phyloP scores from a whole-genome alignment of 331 rosid genomes.

The Saraca asoca region DNA sequence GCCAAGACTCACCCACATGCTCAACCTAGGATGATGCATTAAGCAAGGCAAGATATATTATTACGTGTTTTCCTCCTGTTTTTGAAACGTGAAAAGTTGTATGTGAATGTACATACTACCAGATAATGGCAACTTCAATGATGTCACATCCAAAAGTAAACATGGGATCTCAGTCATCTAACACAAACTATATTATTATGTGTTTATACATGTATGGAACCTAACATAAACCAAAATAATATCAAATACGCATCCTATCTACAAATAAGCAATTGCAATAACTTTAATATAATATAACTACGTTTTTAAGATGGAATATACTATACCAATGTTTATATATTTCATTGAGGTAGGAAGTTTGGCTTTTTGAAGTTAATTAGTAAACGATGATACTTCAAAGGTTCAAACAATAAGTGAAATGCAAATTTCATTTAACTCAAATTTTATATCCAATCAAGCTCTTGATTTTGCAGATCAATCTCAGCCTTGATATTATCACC shows the following conservation, averaged over 20 bases:
- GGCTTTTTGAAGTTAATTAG: background rate
- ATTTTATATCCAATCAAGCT: conserved; percentile 35
- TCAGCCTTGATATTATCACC: conserved; percentile 33
- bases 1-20: conserved; percentile 89
- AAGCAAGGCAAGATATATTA: conserved; percentile 95
- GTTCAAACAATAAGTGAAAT: background rate
- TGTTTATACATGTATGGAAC: background rate
- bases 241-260: no score
- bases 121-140: background rate
- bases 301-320: no score
- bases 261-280: no score
- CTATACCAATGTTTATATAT: no score
- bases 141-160: conserved; percentile 4
- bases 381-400: background rate
- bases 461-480: conserved; percentile 43
- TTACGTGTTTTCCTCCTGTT: no score
- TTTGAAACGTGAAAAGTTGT: no score
- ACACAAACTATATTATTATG: no score
- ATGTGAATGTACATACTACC: no score
- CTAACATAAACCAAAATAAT: background rate
- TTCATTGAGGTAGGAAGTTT: background rate
- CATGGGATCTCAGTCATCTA: no score
- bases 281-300: no score
- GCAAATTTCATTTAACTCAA: conserved; percentile 27
- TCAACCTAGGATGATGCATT: conserved; percentile 92